These are phyloP conservation scores for Xylaria multiplex DNA, from an alignment of 2,329 filamentous ascomycete species.

Conservation along the genomic window DNA sequence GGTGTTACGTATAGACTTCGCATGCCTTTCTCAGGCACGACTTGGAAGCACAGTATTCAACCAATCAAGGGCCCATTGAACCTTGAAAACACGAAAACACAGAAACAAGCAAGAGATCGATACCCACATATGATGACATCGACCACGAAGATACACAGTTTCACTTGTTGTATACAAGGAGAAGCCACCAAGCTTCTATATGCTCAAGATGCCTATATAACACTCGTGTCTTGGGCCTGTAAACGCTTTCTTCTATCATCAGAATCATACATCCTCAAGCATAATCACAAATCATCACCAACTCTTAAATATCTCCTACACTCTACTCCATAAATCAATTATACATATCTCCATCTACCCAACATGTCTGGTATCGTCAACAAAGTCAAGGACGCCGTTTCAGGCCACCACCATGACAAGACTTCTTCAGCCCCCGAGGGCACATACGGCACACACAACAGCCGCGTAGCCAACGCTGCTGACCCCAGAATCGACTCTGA, in stretches of 20 bases:
- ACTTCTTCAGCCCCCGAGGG: conserved; percentile 43
- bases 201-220: conserved; percentile 32
- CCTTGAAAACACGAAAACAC: not conserved
- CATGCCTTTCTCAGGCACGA: conserved; percentile 16
- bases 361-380: conserved; percentile 68
- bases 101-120: conserved; percentile 15
- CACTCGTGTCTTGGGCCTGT: not conserved
- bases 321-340: not conserved
- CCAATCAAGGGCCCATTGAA: conserved; percentile 21
- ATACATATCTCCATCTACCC: conserved; percentile 37
- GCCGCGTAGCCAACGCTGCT: conserved; percentile 45
- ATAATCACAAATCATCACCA: conserved; percentile 20
- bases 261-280: conserved; percentile 10
- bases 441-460: conserved; percentile 48
- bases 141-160: conserved; percentile 4
- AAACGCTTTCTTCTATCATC: not conserved
- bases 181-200: conserved; percentile 5
- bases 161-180: not conserved
- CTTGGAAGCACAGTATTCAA: not conserved
- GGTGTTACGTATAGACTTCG: conserved; percentile 20
- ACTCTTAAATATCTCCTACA: conserved; percentile 4
- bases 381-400: conserved; percentile 68
- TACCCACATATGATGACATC: conserved; percentile 35
- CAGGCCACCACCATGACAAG: conserved; percentile 52
- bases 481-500: conserved; percentile 52